phyloP scores from a whole-genome alignment of 192 early-diverging fungal genomes.

The Backusella westeae region DNA sequence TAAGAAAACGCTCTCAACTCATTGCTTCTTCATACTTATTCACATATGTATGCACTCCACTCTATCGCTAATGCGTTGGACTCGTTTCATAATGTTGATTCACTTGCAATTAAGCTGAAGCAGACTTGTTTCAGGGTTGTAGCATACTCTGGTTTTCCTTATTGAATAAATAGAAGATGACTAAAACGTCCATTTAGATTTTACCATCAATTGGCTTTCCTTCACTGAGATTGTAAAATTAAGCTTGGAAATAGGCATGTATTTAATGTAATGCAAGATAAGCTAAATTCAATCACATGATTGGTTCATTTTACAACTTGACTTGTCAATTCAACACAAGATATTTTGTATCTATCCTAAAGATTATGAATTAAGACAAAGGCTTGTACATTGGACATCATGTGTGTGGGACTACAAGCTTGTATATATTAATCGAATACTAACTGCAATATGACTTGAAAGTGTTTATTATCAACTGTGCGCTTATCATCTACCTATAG shows the following conservation, averaged over 20 bases:
- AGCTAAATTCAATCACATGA: neutral
- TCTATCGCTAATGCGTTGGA: neutral
- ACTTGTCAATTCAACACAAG: neutral
- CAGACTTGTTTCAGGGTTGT: neutral
- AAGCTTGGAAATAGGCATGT: neutral
- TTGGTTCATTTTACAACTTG: neutral
- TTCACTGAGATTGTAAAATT: neutral
- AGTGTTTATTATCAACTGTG: too few species aligned
- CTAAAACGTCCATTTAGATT: neutral
- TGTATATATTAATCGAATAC: too few species aligned
- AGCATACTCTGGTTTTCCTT: neutral
- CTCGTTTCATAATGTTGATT: neutral
- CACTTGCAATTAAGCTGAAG: neutral
- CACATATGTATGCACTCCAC: too few species aligned
- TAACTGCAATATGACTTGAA: too few species aligned
- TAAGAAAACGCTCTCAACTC: neutral
- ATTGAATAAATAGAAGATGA: neutral
- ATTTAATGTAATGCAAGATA: neutral
- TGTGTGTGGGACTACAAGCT: too few species aligned
- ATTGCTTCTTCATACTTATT: too few species aligned
- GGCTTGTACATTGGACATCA: too few species aligned
- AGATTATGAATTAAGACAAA: neutral
- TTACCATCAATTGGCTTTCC: neutral
- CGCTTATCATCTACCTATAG: too few species aligned
- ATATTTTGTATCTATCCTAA: neutral